Base-by-base conservation (phyloP, 2,329 filamentous ascomycete genomes). In the Trichoderma hamatum region DNA sequence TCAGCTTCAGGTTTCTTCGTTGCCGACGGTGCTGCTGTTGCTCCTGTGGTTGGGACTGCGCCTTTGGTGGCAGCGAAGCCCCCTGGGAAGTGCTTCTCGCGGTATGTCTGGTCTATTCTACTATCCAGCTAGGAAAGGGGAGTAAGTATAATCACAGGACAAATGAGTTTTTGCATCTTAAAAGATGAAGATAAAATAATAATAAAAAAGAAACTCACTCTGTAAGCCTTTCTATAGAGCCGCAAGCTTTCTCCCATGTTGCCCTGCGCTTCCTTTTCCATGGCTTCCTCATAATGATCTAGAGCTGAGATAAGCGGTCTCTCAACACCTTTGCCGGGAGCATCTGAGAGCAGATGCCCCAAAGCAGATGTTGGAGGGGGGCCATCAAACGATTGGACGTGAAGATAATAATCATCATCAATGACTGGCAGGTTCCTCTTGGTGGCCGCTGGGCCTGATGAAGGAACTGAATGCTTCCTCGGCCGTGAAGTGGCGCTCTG, bases 271-370 rank as follows among this genome's bases (percentile, higher is more conserved):
- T 99, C 96, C 79, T 90, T 94, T 80, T 96, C 92, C 68, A 97
- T 94, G 3, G 95, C 96, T 77, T 88, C 89, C 78, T 98, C 96
- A 75, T 96, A 98, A 78, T 97, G 92, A 74, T 98, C 96, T 19
- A 99, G 81, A 0, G 96, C 96, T 13, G 94, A 92, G 26, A 84
- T 83, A 67, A 68, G 19, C 67, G 65, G 28, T 49, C 56, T 65
- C 11, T 32, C 64, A 28, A 30, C 46, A 24, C 21, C 36, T 24
- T 51, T 70, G 64, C 32, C 49, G 2, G 51, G 62, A 7, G 70
- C n/a, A 7, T 67, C 71, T n/a, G 72, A 72, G 3, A 73, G 32
- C 6, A 74, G 70, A 26, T 71, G 67, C 4, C 70, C 72, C 10
- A 64, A 28, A n/a, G 36, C 7, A 9, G 62, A 49, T 7, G 69